Evolutionary conservation across 208 protist species (phyloP), one percentile per base, ranked within the genome.

Genomic region (Leishmania arabica): DNA sequence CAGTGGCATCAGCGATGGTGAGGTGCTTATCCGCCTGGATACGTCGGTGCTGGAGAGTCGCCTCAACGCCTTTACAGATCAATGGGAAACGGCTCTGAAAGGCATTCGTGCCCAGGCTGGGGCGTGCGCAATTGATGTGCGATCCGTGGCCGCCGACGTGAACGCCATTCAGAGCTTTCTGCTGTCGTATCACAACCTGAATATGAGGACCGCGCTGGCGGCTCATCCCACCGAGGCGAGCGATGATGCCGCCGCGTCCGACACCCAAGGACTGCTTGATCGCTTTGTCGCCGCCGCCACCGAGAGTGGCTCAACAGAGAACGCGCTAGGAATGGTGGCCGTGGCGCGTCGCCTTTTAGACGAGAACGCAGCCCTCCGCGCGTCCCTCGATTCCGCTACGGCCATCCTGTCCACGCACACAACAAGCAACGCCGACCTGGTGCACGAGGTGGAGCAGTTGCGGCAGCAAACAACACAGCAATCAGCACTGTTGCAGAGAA

Each of bases 31-130:
- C 73, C 76, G 77, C 11, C 64, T 81, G 19, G 75, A 84, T 56
- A 84, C 84, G 5, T 84, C 84, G 17, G 79, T 68, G 24, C 85
- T 94, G 45, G 85, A 94, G 79, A 64, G 71, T n/a, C 91, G 89
- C 31, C 74, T 94, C 27, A 76, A 79, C 9, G 75, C 54, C 15
- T 75, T 94, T 13, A 87, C 64, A 11, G 71, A 80, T 9, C 45
- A 89, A 40, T 87, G 90, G 53, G 47, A 79, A 45, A 75, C 64
- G 0, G 81, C 82, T 54, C 58, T 91, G 47, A 77, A 49, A 45
- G 19, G 42, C 9, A 31, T 92, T 31, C 70, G 85, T 9, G 47
- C 45, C 15, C 37, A 56, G 7, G 49, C 92, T 0, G 77, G 70
- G 4, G 58, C 21, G 15, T 82, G 83, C 37, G 75, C 77, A 6